Evolutionary conservation across 148 eudicot species (phyloP), one percentile per base, ranked within the genome.

Genomic region (Vaccinium myrtillus): DNA sequence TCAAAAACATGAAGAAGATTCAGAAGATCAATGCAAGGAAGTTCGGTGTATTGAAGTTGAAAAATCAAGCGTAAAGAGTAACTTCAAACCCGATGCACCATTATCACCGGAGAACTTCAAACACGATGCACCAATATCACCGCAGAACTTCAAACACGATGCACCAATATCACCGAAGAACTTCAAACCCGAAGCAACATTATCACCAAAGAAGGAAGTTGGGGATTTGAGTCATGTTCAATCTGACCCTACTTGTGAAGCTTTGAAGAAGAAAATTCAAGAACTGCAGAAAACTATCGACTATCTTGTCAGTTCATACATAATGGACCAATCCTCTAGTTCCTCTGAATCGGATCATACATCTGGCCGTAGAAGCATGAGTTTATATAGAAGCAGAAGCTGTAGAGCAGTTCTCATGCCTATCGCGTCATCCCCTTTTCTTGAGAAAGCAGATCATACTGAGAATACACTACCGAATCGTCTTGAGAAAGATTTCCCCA

Each of bases 11-110:
- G 76, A 78, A 27, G 86, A 86, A 67, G 85, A 86, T 80, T 80
- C 78, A 36, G 96, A 94, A 83, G 96, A 90, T 70, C 82, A 87
- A 74, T 91, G 92, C 87, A 95, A 90, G 88, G 98, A 97, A 78
- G 98, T 92, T 82, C 93, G 85, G 75, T 90, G 91, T 84, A 86
- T 93, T 80, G 95, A 93, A 86, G 85, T 85, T 50, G 88, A 89
- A 80, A 89, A 84, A 39, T 55, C 79, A 12, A 83, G 77, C 49
- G 80, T 50, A 48, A 80, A 86, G 63, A 86, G 63, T 32, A 89
- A 83, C 80, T 10, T 79, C 10, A 86, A 82, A 77, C 12, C 83
- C 48, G 85, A 84, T 82, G 56, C 55, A 51, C 23, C 74, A 80
- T 43, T 89, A 73, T 83, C 87, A 16, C 85, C 81, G 53, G 75